Conservation (phyloP, 2,329 filamentous ascomycete species). For the Venturia aucupariae region DNA sequence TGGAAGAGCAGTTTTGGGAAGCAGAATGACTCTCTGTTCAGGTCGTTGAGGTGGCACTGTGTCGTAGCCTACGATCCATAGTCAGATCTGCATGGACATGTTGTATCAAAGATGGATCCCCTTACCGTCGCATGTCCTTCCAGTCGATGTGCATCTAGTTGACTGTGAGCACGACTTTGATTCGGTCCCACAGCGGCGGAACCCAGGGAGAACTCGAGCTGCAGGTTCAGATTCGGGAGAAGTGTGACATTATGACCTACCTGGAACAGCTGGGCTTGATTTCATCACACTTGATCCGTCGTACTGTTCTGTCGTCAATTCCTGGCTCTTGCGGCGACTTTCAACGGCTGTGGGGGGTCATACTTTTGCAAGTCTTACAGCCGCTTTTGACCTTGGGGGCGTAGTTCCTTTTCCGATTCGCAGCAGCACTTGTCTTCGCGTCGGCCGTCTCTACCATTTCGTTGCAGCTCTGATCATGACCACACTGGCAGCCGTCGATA, state of each 20-base stretch:
- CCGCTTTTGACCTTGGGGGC: conserved; percentile 11
- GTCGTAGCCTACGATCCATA: not conserved
- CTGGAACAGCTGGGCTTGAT: conserved; percentile 7
- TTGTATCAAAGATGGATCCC: not conserved
- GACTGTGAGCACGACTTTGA: conserved; percentile 1
- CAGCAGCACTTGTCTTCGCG: conserved; percentile 4
- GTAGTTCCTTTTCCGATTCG: conserved; percentile 6
- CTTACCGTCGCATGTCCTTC: conserved; percentile 9
- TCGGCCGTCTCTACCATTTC: not conserved
- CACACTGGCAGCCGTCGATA: not conserved
- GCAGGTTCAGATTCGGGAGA: not conserved
- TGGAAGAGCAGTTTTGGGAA: not conserved
- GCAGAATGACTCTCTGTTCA: not conserved
- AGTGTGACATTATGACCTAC: not conserved
- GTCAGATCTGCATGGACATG: not conserved
- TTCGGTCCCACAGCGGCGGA: not conserved
- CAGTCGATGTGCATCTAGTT: conserved; percentile 12
- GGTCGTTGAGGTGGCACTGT: not conserved
- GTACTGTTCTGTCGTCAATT: not conserved
- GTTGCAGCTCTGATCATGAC: conserved; percentile 5
- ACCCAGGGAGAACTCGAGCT: conserved; percentile 3
- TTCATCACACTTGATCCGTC: conserved; percentile 14
- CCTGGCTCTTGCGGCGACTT: not conserved
- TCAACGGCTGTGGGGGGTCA: not conserved
- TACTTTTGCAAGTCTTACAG: conserved; percentile 10